Evolutionary conservation across 192 early-diverging fungal species (phyloP), one percentile per base, ranked within the genome.

Genomic region (Backusella macrospora): DNA sequence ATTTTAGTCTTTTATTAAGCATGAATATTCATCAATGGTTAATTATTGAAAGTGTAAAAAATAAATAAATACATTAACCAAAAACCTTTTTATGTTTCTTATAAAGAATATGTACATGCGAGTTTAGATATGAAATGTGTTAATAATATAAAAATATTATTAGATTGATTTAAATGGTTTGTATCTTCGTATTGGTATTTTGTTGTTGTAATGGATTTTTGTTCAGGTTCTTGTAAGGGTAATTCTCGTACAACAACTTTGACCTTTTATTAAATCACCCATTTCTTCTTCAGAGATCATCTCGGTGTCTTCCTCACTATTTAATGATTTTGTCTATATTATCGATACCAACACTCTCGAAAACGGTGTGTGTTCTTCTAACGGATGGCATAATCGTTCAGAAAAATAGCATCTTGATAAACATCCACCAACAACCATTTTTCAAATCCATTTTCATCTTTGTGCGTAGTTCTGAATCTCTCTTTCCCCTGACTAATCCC

Each of bases 351-450:
- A 59, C 21, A 59, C 52, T 59, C 13, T 59, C 52, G 9, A 59
- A 10, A 23, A 10, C 52, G n/a, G n/a, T 8, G 52, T 55, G 52
- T 1, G 5, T 49, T 21, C n/a, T 6, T 21, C 52, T 23, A 21
- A 26, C 29, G 29, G 2, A 0, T n/a, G 49, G 23, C 26, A 12
- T 37, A 26, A 45, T 63, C 16, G 29, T 48, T 42, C 15, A 44
- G 14, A 14, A 37, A 21, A 68, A 62, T 40, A 14, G 68, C 77
- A 49, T 78, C 77, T 42, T 55, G 73, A 29, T 78, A 78, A 3
- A 69, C 68, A 38, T 78, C 23, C 39, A 70, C 72, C 76, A 78
- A 21, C 67, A 69, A 34, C 73, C 73, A 16, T 62, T 46, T 23
- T 38, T 48, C 18, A 72, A 48, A 12, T 52, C 44, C 7, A 14